phyloP scores from a whole-genome alignment of 1,284 basidiomycete species.

The Microbotryomycetes sp. region DNA sequence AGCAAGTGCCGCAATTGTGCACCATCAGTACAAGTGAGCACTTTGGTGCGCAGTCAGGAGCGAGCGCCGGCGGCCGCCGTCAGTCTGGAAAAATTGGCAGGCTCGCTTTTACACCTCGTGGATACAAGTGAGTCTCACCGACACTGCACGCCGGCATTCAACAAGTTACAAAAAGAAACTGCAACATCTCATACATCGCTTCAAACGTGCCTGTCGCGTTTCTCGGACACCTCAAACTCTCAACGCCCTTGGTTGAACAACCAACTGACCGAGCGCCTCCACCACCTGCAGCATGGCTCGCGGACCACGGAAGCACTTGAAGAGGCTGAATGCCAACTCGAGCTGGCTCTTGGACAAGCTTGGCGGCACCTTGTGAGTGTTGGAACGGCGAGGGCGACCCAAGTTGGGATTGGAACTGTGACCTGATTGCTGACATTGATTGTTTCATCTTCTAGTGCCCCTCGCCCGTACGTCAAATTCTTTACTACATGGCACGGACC shows the following conservation, averaged over 20 bases:
- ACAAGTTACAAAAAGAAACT: background rate
- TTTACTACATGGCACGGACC: background rate
- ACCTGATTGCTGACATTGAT: slow-evolving; percentile 5
- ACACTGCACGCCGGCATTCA: background rate
- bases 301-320: slow-evolving; percentile 99
- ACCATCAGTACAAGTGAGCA: too few relatives aligned
- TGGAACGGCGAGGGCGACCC: background rate
- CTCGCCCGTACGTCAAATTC: background rate
- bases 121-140: background rate
- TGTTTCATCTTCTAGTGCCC: background rate
- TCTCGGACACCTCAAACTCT: background rate
- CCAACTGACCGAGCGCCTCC: background rate
- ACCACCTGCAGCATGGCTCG: slow-evolving; percentile 3
- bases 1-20: too few relatives aligned
- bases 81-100: background rate
- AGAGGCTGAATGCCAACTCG: slow-evolving; percentile 93
- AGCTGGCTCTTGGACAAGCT: slow-evolving; percentile 99
- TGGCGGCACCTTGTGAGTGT: slow-evolving; percentile 65
- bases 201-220: background rate
- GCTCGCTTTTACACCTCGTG: background rate
- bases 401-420: too few relatives aligned
- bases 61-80: background rate
- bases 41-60: too few relatives aligned
- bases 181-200: background rate
- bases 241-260: background rate